Evolutionary conservation across 2,329 filamentous ascomycete genomes (phyloP), one percentile per base, ranked within the genome.

Genomic region (Fonsecaea pugnacius): DNA sequence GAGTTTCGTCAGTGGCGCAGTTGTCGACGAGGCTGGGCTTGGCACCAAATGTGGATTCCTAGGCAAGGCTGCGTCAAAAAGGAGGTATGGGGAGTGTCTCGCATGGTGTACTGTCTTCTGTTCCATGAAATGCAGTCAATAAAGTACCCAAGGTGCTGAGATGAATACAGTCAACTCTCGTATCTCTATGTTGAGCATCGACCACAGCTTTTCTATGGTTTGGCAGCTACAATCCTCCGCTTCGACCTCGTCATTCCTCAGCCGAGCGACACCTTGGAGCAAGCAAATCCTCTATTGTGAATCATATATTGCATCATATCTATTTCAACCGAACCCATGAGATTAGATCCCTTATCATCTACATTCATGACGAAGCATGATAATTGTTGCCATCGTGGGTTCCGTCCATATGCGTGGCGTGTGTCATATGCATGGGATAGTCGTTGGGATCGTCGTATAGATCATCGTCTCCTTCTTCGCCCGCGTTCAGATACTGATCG

Each of bases 31-130:
- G 51, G 51, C 51, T 53, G 51, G 48, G 50, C 51, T 53, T 53
- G 51, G 51, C 51, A 32, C 51, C 9, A 33, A 24, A n/a, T 18
- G 27, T 53, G 51, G 27, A 30, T 33, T 14, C 4, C 14, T 7
- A 5, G 10, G 40, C 55, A 35, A 58, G 55, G 55, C 55, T 58
- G 55, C 18, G 12, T 27, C 9, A 48, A 48, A 48, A 48, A 48
- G 43, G 43, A 48, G 43, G 21, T 18, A 18, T 12, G 1, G 0
- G 10, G 38, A 9, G 1, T n/a, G 2, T 48, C 6, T 9, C 7
- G 24, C 27, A 5, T 4, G 21, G 4, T 24, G 4, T 9, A 43
- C 18, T 18, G 4, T 5, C 18, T 9, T 48, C 43, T 48, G 43
- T 21, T 48, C 7, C 18, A 21, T 8, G 8, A 24, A 5, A 18